phyloP scores from a whole-genome alignment of 2,329 filamentous ascomycete genomes.

The Volutella citrinella region DNA sequence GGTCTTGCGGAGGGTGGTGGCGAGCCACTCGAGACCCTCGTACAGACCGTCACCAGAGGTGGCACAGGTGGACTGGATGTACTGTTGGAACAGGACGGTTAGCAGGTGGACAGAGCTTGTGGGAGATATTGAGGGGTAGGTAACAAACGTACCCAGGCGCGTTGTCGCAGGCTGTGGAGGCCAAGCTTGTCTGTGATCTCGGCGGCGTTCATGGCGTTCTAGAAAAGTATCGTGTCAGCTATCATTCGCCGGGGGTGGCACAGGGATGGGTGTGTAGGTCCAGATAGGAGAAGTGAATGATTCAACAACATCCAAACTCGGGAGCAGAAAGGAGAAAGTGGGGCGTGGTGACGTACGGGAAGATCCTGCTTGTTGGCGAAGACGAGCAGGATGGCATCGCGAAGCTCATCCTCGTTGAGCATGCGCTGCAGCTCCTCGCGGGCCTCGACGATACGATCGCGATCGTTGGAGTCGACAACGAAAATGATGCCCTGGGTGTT shows the following conservation, averaged over 20 bases:
- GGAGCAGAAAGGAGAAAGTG: constrained; percentile 11
- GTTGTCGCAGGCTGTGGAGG: constrained; percentile 97
- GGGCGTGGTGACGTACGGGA: constrained; percentile 62
- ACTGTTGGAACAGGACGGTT: constrained; percentile 51
- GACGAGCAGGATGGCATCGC: constrained; percentile 92
- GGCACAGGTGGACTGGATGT: constrained; percentile 99
- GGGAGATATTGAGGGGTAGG: background rate
- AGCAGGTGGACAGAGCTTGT: constrained; percentile 14
- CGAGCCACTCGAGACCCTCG: constrained; percentile 95
- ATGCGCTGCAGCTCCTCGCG: constrained; percentile 96
- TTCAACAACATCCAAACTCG: constrained; percentile 5
- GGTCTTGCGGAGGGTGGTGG: constrained; percentile 77
- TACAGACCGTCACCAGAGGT: constrained; percentile 99
- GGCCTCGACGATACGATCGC: constrained; percentile 95
- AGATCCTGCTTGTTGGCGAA: constrained; percentile 99
- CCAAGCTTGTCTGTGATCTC: constrained; percentile 99
- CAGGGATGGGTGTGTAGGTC: too few species aligned
- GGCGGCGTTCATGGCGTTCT: constrained; percentile 99
- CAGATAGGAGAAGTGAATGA: constrained; percentile 3
- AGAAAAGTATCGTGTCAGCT: constrained; percentile 20
- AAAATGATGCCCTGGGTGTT: constrained; percentile 99
- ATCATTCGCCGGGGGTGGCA: too few species aligned
- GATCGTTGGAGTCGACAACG: constrained; percentile 98
- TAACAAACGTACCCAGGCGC: constrained; percentile 81
- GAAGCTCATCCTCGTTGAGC: constrained; percentile 98